Conservation (phyloP, 805 yeast species). For the Candida qinlingensis region DNA sequence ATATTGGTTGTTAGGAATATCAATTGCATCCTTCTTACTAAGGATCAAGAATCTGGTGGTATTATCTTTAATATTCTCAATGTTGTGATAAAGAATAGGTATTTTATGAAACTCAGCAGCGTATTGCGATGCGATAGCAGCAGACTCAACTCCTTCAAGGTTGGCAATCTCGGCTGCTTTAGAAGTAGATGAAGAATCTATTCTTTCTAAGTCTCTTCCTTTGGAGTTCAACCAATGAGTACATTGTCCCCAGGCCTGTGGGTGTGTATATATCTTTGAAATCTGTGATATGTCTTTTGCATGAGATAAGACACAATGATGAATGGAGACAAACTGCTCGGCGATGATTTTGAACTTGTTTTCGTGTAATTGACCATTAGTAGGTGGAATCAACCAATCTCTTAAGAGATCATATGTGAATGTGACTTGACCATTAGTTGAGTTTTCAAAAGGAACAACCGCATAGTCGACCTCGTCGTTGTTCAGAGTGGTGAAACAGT, state of each 20-base stretch:
- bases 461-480: conserved; percentile 52
- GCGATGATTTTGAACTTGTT: conserved; percentile 50
- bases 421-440: conserved; percentile 91
- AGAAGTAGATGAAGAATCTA: conserved; percentile 78
- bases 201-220: conserved; percentile 36
- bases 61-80: conserved; percentile 72
- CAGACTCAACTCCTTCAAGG: conserved; percentile 36
- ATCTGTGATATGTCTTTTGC: conserved; percentile 41
- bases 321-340: conserved; percentile 78
- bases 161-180: conserved; percentile 70
- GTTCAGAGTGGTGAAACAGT: conserved; percentile 55
- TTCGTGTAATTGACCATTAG: neutral
- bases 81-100: conserved; percentile 46
- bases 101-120: conserved; percentile 59
- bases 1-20: conserved; percentile 7
- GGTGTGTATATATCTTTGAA: conserved; percentile 74
- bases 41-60: conserved; percentile 82
- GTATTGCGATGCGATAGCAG: conserved; percentile 69
- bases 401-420: conserved; percentile 78
- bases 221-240: conserved; percentile 43
- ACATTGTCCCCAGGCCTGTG: conserved; percentile 98
- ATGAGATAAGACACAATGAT: conserved; percentile 63
- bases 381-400: conserved; percentile 46
- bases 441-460: conserved; percentile 88
- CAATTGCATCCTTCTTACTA: conserved; percentile 31